Base-by-base conservation (phyloP, 108 stramenopile genomes). In the Nannochloropsis oceanica region DNA sequence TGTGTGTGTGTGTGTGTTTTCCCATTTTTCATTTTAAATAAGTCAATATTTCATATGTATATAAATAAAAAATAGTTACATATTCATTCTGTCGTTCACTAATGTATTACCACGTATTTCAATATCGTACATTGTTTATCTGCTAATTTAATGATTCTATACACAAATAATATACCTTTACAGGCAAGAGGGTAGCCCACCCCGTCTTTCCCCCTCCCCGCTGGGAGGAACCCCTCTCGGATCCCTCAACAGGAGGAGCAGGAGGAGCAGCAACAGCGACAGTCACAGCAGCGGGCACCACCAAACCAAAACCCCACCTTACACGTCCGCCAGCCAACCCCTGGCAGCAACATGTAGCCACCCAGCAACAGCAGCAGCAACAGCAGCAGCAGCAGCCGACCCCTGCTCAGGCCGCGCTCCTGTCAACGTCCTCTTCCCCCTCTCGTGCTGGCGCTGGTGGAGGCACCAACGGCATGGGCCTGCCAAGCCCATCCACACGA, bases 181-280 rank as follows among this genome's bases (percentile, higher is more conserved):
- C 90, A 18, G 90, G 90, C 12, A 91, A 88, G 90, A 73, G 85
- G 10, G 87, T 81, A 42, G 88, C 84, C 13, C 43, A 86, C 27
- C 85, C 87, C 9, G 81, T 84, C 25, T 59, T 91, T n/a, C 90
- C 90, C 2, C 87, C 90, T 12, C 90, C 90, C 86, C 88, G 90
- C 44, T 91, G 81, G 18, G 84, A 88, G 83, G 44, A 83, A 25
- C 83, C 24, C 9, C 10, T 27, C 34, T 34, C 34, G 2, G 34
- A 34, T 1, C 34, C 34, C 34, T 5, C 34, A 34, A 34, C 34
- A 34, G 34, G 8, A n/a, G 59, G 59, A 0, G 59, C 22, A 73
- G 59, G 59, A 18, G 59, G 59, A n/a, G 59, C 59, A 73, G 59
- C 59, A n/a, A n/a, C 59, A 18, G n/a, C 59, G 22, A 73, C 59